Evolutionary conservation across 176 grass and related monocot genomes (phyloP).

Genomic region (Neostapfia colusana): DNA sequence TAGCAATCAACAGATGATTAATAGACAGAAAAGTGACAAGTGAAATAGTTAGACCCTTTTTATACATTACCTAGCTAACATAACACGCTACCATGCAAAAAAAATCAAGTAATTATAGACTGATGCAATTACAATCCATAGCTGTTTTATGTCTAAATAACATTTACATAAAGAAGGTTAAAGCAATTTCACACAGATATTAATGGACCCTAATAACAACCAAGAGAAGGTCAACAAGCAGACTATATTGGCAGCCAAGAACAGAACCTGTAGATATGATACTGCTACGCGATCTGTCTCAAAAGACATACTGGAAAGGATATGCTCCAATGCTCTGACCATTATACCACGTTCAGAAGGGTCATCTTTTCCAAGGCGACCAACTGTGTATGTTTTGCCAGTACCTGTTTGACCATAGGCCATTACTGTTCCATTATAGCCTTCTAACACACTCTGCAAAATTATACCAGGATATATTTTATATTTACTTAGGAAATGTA

Average conservation of each 20-base stretch:
- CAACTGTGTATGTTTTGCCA: constrained; percentile 97
- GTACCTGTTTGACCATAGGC: constrained; percentile 99
- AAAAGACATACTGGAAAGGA: constrained; percentile 58
- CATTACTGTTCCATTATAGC: constrained; percentile 99
- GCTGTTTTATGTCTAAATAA: constrained; percentile 17
- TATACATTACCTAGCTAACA: constrained; percentile 12
- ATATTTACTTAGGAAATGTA: constrained; percentile 29
- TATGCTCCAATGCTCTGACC: constrained; percentile 93
- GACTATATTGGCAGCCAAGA: not conserved
- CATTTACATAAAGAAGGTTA: not conserved
- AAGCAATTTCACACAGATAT: not conserved
- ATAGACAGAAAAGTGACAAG: not conserved
- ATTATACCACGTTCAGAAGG: constrained; percentile 89
- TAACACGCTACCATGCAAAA: not conserved
- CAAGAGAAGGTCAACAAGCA: not conserved
- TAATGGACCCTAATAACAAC: not conserved
- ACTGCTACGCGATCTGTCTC: constrained; percentile 60
- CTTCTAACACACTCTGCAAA: constrained; percentile 96
- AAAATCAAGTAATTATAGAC: not conserved
- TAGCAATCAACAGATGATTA: not conserved
- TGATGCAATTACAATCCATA: constrained; percentile 6
- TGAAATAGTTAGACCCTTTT: constrained; percentile 8
- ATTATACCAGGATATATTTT: constrained; percentile 37
- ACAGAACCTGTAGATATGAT: constrained; percentile 87
- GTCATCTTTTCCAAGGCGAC: constrained; percentile 77